These are phyloP conservation scores for Coniochaeta ligniaria DNA, from an alignment of 2,329 filamentous ascomycete species.

Conservation along the genomic window DNA sequence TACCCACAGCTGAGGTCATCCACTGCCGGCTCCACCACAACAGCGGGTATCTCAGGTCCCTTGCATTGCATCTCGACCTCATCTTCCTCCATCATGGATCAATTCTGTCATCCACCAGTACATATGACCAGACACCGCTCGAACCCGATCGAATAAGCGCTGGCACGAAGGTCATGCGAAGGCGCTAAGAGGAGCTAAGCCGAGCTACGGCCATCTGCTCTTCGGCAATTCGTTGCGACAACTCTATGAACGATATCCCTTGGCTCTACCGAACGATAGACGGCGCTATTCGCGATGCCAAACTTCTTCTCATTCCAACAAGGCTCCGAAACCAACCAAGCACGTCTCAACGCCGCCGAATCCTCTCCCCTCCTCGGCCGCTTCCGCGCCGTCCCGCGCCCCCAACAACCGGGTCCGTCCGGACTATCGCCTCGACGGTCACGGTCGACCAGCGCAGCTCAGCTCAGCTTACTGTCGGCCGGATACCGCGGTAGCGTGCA, in stretches of 20 bases:
- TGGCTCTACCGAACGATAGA: neutral
- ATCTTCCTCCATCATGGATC: neutral
- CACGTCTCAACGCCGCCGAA: slow-evolving; percentile 36
- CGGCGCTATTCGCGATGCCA: slow-evolving; percentile 37
- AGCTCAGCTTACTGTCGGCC: slow-evolving; percentile 32
- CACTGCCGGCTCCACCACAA: neutral
- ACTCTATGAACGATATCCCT: neutral
- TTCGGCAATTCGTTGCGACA: neutral
- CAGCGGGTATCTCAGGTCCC: neutral
- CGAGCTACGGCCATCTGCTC: neutral
- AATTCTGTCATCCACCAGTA: neutral
- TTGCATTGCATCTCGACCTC: neutral
- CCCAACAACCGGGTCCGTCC: slow-evolving; percentile 11
- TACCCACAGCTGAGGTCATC: neutral
- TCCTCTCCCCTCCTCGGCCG: slow-evolving; percentile 56
- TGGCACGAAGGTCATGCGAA: neutral
- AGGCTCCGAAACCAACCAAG: slow-evolving; percentile 47
- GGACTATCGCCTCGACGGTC: slow-evolving; percentile 6
- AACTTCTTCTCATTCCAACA: slow-evolving; percentile 62
- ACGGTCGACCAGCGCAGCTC: slow-evolving; percentile 15
- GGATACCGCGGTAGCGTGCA: slow-evolving; percentile 44
- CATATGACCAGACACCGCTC: neutral
- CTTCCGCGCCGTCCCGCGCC: slow-evolving; percentile 54
- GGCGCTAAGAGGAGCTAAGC: neutral
- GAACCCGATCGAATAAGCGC: neutral